phyloP scores from a whole-genome alignment of 345 rosid species.

The Cardamine resedifolia region DNA sequence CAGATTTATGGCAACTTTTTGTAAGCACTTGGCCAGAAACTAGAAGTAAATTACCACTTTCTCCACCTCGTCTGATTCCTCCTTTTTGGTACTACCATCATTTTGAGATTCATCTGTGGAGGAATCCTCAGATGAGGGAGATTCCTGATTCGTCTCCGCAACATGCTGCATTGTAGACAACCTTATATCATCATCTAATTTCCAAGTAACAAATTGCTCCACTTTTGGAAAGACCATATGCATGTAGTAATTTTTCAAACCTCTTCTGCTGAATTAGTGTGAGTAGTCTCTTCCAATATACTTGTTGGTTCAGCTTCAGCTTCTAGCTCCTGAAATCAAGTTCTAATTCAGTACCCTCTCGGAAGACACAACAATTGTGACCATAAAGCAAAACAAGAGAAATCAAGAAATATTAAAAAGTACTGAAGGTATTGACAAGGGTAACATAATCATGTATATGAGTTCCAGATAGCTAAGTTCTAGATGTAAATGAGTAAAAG shows the following conservation, averaged over 20 bases:
- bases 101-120: slow-evolving; percentile 41
- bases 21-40: background rate
- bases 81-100: slow-evolving; percentile 39
- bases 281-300: slow-evolving; percentile 38
- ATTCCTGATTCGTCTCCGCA: slow-evolving; percentile 36
- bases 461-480: background rate
- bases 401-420: background rate
- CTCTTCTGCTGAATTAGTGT: slow-evolving; percentile 38
- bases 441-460: background rate
- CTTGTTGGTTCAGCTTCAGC: slow-evolving; percentile 41
- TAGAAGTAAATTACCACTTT: slow-evolving; percentile 38
- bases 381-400: slow-evolving; percentile 13
- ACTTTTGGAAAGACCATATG: slow-evolving; percentile 16
- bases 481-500: background rate
- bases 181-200: slow-evolving; percentile 17
- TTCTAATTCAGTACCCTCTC: slow-evolving; percentile 31
- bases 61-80: slow-evolving; percentile 43
- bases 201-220: background rate
- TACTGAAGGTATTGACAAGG: background rate
- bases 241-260: slow-evolving; percentile 32
- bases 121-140: slow-evolving; percentile 46
- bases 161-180: slow-evolving; percentile 43
- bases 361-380: background rate
- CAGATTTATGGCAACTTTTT: background rate
- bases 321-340: slow-evolving; percentile 32